Percentiles rank a stretch among this genome's conserved stretches.
Evolutionary conservation across 2,329 filamentous ascomycete species (phyloP).

Genomic region (Aspergillus sp.): DNA sequence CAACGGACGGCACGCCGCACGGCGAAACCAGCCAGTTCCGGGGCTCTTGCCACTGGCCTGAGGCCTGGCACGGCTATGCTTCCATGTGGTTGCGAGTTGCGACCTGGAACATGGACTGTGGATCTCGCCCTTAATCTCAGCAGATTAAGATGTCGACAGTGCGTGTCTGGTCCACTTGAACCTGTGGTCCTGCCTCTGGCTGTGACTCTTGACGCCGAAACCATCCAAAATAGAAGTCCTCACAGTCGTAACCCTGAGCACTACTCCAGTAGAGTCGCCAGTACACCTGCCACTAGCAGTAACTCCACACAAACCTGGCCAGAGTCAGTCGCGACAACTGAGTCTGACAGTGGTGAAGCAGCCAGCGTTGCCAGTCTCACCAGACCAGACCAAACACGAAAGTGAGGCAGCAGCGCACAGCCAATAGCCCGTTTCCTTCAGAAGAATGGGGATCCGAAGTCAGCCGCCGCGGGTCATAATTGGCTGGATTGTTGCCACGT

Average conservation of each 20-base stretch:
- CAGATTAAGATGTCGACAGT: constrained; percentile 6
- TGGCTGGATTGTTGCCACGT: constrained; percentile 3
- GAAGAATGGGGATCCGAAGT: constrained; percentile 7
- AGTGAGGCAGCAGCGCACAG: constrained; percentile 27
- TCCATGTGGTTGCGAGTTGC: neutral
- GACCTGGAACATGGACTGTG: neutral
- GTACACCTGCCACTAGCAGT: too few relatives aligned
- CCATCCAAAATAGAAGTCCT: neutral
- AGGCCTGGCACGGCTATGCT: neutral
- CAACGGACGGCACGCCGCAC: neutral
- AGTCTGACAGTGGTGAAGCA: neutral
- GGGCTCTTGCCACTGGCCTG: neutral
- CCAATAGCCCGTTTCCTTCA: constrained; percentile 25
- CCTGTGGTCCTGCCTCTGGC: too few relatives aligned
- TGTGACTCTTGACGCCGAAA: too few relatives aligned
- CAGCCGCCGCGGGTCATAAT: neutral
- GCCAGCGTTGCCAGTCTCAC: neutral
- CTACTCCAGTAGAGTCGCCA: too few relatives aligned
- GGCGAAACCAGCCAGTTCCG: neutral
- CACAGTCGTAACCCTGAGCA: too few relatives aligned
- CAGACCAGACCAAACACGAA: neutral
- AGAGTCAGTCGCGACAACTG: neutral
- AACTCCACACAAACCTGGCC: neutral
- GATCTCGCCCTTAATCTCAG: constrained; percentile 3
- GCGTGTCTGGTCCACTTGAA: neutral